Evolutionary conservation across 108 stramenopile genomes (phyloP), one percentile per base, ranked within the genome.

Genomic region (Parmales sp.): DNA sequence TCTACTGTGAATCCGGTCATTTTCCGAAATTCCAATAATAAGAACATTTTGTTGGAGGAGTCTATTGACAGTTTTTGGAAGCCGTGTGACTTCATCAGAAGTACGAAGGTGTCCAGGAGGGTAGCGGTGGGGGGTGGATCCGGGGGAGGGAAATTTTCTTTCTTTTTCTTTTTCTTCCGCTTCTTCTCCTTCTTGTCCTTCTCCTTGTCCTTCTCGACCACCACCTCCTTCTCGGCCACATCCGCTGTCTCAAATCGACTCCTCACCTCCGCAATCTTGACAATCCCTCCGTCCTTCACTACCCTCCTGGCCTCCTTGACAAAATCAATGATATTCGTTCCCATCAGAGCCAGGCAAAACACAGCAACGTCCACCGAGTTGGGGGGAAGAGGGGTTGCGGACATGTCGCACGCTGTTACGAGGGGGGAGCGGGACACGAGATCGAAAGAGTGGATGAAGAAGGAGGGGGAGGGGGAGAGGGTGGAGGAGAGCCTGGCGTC

Each of bases 321-420:
- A 75, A 97, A 98, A 65, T 96, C 92, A 2, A 86, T 82, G 28
- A 92, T 73, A 70, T 96, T 93, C 19, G 94, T 95, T 0, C 95
- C 98, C 98, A 99, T 99, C 38, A 99, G 82, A 1, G 95, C 84
- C 41, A 99, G 74, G 73, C 92, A 96, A 79, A 95, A 99, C 18
- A 98, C 89, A 37, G 78, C 93, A 6, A 96, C 78, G 78, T 99
- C 93, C 2, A 97, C 92, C 11, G 41, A 43, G 11, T 43, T 16
- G 41, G 41, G 8, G 41, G 41, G 41, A 16, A 43, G 16, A 16
- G 41, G 41, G 41, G 16, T 16, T 11, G 41, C 8, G 8, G 41
- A 43, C 84, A 98, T 99, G 72, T 98, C 93, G 78, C 95, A 95
- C 18, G 95, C 91, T 25, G 93, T 96, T 5, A 99, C 90, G 11